These are phyloP conservation scores for Calonectria pauciramosa DNA, from an alignment of 2,329 filamentous ascomycete species.

Conservation along the genomic window DNA sequence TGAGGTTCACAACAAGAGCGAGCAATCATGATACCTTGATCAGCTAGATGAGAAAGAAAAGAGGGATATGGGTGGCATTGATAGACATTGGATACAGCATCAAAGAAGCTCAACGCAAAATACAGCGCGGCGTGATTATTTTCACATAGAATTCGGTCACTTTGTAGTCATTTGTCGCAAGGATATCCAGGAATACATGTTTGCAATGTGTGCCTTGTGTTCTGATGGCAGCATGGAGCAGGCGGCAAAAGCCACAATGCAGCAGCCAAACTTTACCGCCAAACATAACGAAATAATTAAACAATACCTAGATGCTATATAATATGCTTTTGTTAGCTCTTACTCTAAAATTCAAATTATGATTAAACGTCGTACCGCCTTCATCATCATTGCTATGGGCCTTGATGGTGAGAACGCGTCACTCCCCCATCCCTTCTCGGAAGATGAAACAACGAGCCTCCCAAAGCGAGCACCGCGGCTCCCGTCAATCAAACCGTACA, in stretches of 20 bases:
- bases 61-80: neutral
- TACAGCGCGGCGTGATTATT: neutral
- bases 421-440: neutral
- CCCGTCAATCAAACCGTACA: neutral
- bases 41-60: neutral
- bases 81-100: conserved; percentile 14
- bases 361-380: neutral
- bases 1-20: neutral
- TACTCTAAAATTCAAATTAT: neutral
- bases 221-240: too few species aligned
- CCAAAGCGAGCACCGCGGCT: neutral
- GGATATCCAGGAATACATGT: neutral
- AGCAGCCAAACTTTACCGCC: neutral
- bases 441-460: neutral
- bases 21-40: conserved; percentile 13
- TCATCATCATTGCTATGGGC: neutral
- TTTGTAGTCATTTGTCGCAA: neutral
- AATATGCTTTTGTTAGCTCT: neutral
- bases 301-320: neutral
- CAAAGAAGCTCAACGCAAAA: neutral
- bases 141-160: neutral
- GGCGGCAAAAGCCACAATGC: neutral
- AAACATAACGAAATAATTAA: neutral
- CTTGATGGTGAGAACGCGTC: neutral
- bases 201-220: neutral